Base-by-base conservation (phyloP, 108 stramenopile species). In the Pseudonitzschia pungens region DNA sequence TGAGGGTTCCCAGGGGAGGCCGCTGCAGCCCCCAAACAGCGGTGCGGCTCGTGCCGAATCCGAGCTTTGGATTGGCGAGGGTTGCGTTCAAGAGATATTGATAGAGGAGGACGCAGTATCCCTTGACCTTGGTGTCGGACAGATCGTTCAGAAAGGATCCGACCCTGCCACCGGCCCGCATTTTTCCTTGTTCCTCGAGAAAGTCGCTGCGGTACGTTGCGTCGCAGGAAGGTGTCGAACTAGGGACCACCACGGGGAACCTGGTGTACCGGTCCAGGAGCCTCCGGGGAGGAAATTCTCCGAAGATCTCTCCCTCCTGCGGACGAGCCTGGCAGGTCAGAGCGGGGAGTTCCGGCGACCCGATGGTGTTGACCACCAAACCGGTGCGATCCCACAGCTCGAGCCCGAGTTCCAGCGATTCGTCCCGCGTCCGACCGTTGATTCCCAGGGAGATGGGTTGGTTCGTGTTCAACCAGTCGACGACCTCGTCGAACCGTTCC, bases 271-370 rank as follows among this genome's bases (percentile, higher is more conserved):
- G 64, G 16, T 64, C 67, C 81, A 95, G 72, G 11, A 69, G 54
- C 42, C 81, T 75, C 21, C 94, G 87, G 8, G 90, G 90, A 12
- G 94, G 94, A 65, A 95, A 89, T 62, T 95, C 94, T 4, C 94
- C 94, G 76, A 95, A 95, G 66, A 91, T 79, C 65, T 95, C 94
- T 5, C 81, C 89, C 69, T 95, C 92, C 79, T 95, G 94, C 0
- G 94, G 92, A 16, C 94, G 82, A 40, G 94, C 94, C 62, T 95
- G 94, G 64, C 90, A 91, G 11, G 92, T 92, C 79, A 92, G 77
- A 0, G 94, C 94, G 0, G 89, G 90, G 40, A 82, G 70, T 18
- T 88, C 83, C 0, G 84, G 81, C 24, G 81, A 81, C 32, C 94
- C 94, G 50, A 92, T 81, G 33, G 91, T 92, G 55, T 84, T 85